phyloP scores from a whole-genome alignment of 129 eudicot species.

The Oenanthe sinensis region DNA sequence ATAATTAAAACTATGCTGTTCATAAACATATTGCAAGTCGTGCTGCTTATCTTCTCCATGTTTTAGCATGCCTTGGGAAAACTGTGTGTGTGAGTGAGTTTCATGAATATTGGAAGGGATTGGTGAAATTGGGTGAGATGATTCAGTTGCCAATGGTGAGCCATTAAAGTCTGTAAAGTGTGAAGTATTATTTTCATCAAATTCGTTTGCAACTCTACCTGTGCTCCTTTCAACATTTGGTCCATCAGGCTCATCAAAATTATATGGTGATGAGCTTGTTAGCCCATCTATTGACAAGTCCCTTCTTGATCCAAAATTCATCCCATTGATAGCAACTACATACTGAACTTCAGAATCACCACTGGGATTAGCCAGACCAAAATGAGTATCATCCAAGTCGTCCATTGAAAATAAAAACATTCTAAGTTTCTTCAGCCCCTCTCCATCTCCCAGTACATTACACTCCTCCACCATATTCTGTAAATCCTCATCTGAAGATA shows the following conservation, averaged over 20 bases:
- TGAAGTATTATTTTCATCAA: slow-evolving; percentile 30
- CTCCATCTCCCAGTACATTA: slow-evolving; percentile 42
- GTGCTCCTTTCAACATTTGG: slow-evolving; percentile 28
- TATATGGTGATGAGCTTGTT: slow-evolving; percentile 45
- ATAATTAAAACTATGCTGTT: slow-evolving; percentile 21
- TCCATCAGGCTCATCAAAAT: slow-evolving; percentile 46
- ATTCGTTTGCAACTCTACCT: slow-evolving; percentile 25
- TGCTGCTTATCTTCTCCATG: slow-evolving; percentile 37
- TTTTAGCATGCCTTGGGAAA: slow-evolving; percentile 26
- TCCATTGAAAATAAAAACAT: slow-evolving; percentile 66
- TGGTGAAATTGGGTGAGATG: slow-evolving; percentile 27
- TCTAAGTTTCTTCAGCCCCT: slow-evolving; percentile 65
- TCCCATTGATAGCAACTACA: slow-evolving; percentile 83
- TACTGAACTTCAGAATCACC: slow-evolving; percentile 82
- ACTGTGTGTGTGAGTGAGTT: slow-evolving; percentile 20
- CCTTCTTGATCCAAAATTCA: slow-evolving; percentile 54
- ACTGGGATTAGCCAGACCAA: slow-evolving; percentile 48
- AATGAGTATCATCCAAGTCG: slow-evolving; percentile 75
- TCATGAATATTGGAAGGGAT: slow-evolving; percentile 28
- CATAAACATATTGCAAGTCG: slow-evolving; percentile 21
- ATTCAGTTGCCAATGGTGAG: slow-evolving; percentile 17
- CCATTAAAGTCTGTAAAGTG: slow-evolving; percentile 22
- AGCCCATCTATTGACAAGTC: slow-evolving; percentile 43
- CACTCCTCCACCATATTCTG: slow-evolving; percentile 96
- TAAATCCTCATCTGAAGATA: slow-evolving; percentile 82